phyloP scores from a whole-genome alignment of 805 yeast species.

The Zygoascus biomembranicola region DNA sequence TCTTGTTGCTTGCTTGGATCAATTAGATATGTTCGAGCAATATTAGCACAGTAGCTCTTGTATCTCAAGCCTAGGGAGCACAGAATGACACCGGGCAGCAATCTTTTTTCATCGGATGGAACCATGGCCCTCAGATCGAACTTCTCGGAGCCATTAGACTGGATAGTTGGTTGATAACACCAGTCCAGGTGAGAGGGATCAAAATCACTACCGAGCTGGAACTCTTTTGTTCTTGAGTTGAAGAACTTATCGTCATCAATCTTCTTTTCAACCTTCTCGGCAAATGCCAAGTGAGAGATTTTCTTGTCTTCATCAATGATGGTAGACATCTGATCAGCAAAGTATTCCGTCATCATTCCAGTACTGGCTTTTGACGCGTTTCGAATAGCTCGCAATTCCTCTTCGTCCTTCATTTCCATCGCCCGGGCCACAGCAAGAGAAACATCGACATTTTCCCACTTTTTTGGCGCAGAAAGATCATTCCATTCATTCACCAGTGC shows the following conservation, averaged over 20 bases:
- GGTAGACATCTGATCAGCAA: constrained; percentile 81
- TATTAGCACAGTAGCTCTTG: constrained; percentile 79
- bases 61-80: constrained; percentile 82
- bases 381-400: constrained; percentile 56
- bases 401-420: constrained; percentile 70
- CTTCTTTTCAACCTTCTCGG: constrained; percentile 70
- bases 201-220: constrained; percentile 55
- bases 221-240: constrained; percentile 40
- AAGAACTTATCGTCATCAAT: constrained; percentile 74
- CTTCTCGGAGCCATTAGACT: constrained; percentile 65
- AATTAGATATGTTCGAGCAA: constrained; percentile 81
- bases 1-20: constrained; percentile 81
- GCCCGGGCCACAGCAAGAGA: constrained; percentile 45
- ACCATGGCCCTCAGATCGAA: constrained; percentile 83
- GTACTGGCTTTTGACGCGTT: constrained; percentile 72
- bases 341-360: constrained; percentile 62
- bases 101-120: constrained; percentile 54
- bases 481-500: constrained; percentile 80
- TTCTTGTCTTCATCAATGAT: constrained; percentile 80
- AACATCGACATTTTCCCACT: constrained; percentile 36
- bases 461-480: constrained; percentile 15
- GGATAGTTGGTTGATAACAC: constrained; percentile 88
- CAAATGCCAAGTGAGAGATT: constrained; percentile 61
- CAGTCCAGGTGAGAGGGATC: constrained; percentile 77
- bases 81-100: constrained; percentile 69